A percentile compares a stretch with the other conserved stretches of the same genome.
Evolutionary conservation across 2,329 filamentous ascomycete species (phyloP).

Genomic region (Pyrenophora teres): DNA sequence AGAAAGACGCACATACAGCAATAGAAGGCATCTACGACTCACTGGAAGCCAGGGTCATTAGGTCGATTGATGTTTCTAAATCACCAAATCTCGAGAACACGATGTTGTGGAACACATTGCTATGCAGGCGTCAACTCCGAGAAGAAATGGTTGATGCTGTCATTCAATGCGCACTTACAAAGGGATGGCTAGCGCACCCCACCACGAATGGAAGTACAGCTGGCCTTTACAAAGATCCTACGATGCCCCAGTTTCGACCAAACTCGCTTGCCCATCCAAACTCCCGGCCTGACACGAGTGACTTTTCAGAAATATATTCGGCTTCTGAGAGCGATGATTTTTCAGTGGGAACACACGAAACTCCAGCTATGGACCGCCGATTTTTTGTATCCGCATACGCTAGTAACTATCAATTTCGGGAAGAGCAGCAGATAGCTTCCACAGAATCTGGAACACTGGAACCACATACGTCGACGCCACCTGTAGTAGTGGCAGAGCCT

Average conservation of each 20-base stretch:
- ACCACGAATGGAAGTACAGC: not conserved
- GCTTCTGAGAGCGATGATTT: constrained; percentile 9
- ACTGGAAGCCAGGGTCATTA: constrained; percentile 24
- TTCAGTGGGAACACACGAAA: constrained; percentile 1
- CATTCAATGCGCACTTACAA: constrained; percentile 12
- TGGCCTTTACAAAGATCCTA: constrained; percentile 57
- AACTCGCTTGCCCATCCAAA: constrained; percentile 46
- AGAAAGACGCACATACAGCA: constrained; percentile 6
- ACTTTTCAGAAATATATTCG: not conserved
- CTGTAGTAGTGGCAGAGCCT: not conserved
- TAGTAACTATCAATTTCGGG: constrained; percentile 5
- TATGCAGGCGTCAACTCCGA: constrained; percentile 28
- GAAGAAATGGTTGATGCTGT: constrained; percentile 26
- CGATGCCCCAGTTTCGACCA: constrained; percentile 71
- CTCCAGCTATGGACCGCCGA: not conserved
- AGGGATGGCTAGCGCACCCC: constrained; percentile 23
- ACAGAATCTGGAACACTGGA: not conserved
- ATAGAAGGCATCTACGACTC: constrained; percentile 17
- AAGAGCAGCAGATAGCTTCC: not conserved
- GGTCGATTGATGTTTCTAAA: constrained; percentile 11
- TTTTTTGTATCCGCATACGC: constrained; percentile 1
- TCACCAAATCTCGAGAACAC: constrained; percentile 17
- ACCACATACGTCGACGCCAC: not conserved
- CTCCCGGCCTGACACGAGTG: not conserved
- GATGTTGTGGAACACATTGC: constrained; percentile 31